These are phyloP conservation scores for Narthecium ossifragum DNA, from an alignment of 106 monocot species.

Conservation along the genomic window DNA sequence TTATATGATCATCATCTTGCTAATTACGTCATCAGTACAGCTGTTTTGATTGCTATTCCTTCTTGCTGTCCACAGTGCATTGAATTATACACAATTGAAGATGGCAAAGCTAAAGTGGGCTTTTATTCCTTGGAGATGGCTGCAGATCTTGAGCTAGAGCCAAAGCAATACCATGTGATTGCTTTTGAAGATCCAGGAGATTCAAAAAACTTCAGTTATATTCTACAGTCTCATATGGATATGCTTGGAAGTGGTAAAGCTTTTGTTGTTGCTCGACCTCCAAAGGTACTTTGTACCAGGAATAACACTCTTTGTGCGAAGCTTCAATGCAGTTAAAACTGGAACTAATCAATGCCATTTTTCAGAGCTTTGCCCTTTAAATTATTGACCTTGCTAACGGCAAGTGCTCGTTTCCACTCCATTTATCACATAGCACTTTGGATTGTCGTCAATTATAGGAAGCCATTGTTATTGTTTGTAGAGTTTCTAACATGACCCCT, in stretches of 20 bases:
- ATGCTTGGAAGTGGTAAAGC: conserved; percentile 69
- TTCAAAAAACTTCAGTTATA: conserved; percentile 74
- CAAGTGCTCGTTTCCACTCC: no score
- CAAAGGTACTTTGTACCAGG: no score
- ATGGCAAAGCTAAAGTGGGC: conserved; percentile 49
- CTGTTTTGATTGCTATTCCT: not conserved
- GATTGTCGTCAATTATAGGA: no score
- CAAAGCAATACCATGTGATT: conserved; percentile 84
- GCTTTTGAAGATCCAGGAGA: conserved; percentile 82
- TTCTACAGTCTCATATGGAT: conserved; percentile 74
- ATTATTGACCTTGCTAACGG: no score
- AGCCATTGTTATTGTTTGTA: no score
- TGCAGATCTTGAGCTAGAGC: conserved; percentile 71
- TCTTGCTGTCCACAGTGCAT: conserved; percentile 54
- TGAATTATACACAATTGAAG: conserved; percentile 71
- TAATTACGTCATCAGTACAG: not conserved
- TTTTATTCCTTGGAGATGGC: conserved; percentile 93
- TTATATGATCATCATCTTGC: conserved; percentile 31
- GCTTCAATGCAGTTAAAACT: no score
- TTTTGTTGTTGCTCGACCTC: conserved; percentile 77
- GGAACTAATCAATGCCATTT: no score
- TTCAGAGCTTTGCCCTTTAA: no score
- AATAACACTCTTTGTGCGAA: no score
- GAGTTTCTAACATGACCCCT: conserved; percentile 68
- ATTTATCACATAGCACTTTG: no score